phyloP scores from a whole-genome alignment of 805 yeast genomes.

The Starmerella vaccinii region DNA sequence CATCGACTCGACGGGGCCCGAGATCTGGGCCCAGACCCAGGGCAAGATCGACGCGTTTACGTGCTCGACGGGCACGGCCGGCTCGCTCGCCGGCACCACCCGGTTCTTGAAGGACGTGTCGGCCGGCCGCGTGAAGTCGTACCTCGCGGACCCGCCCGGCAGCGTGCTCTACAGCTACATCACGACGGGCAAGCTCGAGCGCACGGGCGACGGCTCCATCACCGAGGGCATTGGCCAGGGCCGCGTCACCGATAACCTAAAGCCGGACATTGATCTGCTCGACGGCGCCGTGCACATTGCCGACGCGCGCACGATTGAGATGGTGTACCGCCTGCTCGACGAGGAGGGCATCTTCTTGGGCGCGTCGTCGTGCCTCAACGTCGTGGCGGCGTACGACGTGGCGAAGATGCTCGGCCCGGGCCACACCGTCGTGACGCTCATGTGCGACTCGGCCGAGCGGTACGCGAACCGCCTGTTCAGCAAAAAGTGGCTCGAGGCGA shows the following conservation, averaged over 20 bases:
- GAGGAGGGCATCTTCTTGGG: slow-evolving; percentile 88
- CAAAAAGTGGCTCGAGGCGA: slow-evolving; percentile 61
- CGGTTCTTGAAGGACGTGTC: slow-evolving; percentile 64
- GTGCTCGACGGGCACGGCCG: slow-evolving; percentile 89
- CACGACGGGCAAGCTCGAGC: slow-evolving; percentile 58
- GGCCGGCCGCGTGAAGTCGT: slow-evolving; percentile 49
- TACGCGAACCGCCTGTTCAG: slow-evolving; percentile 76
- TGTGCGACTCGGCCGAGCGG: slow-evolving; percentile 85
- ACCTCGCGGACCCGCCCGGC: slow-evolving; percentile 91
- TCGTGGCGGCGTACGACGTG: slow-evolving; percentile 73
- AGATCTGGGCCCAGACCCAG: slow-evolving; percentile 73
- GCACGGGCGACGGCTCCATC: slow-evolving; percentile 66
- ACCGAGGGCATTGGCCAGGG: slow-evolving; percentile 98
- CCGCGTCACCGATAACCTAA: slow-evolving; percentile 73
- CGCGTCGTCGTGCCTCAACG: slow-evolving; percentile 84
- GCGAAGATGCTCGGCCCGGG: slow-evolving; percentile 66
- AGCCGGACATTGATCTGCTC: slow-evolving; percentile 56
- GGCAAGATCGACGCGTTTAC: slow-evolving; percentile 78
- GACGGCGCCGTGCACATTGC: slow-evolving; percentile 75
- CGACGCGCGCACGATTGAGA: slow-evolving; percentile 69
- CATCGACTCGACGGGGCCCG: slow-evolving; percentile 85
- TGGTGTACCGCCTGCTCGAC: slow-evolving; percentile 73
- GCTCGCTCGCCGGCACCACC: slow-evolving; percentile 80
- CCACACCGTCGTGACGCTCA: slow-evolving; percentile 74
- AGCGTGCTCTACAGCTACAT: slow-evolving; percentile 73